These are phyloP conservation scores for Scenedesmus sp. DNA, from an alignment of 163 green algal species.

Conservation along the genomic window DNA sequence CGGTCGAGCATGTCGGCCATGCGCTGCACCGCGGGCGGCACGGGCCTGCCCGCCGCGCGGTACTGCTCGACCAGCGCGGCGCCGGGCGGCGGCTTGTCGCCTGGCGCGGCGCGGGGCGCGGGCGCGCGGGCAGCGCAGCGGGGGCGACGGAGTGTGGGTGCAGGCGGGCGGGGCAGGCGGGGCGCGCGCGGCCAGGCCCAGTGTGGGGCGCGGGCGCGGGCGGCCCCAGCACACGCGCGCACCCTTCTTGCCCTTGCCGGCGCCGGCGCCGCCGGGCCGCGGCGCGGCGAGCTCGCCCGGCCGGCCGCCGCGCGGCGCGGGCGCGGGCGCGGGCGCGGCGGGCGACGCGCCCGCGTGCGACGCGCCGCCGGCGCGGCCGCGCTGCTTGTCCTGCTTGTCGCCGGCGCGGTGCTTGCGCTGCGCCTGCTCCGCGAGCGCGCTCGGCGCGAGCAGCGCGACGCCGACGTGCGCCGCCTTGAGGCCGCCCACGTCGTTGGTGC, in stretches of 20 bases:
- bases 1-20: slow-evolving; percentile 85
- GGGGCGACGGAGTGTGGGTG: neutral
- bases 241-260: slow-evolving; percentile 4
- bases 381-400: too few relatives aligned
- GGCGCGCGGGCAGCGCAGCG: neutral
- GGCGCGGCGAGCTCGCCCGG: neutral
- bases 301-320: too few relatives aligned
- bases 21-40: slow-evolving; percentile 69
- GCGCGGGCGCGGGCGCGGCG: too few relatives aligned
- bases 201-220: neutral
- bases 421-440: slow-evolving; percentile 36
- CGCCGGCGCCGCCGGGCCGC: neutral
- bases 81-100: slow-evolving; percentile 52
- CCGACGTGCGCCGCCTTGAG: slow-evolving; percentile 94
- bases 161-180: neutral
- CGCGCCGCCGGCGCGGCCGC: too few relatives aligned
- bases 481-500: slow-evolving; percentile 98
- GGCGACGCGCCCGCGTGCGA: too few relatives aligned
- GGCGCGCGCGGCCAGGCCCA: neutral
- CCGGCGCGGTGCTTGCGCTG: too few relatives aligned
- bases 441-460: slow-evolving; percentile 82
- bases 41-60: slow-evolving; percentile 56
- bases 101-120: neutral
- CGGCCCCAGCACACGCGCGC: neutral
- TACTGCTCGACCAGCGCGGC: slow-evolving; percentile 73